A percentile compares a stretch with the other conserved stretches of the same genome.
These are phyloP conservation scores for Leishmania tarentolae DNA, from an alignment of 208 protist genomes.

Conservation along the genomic window DNA sequence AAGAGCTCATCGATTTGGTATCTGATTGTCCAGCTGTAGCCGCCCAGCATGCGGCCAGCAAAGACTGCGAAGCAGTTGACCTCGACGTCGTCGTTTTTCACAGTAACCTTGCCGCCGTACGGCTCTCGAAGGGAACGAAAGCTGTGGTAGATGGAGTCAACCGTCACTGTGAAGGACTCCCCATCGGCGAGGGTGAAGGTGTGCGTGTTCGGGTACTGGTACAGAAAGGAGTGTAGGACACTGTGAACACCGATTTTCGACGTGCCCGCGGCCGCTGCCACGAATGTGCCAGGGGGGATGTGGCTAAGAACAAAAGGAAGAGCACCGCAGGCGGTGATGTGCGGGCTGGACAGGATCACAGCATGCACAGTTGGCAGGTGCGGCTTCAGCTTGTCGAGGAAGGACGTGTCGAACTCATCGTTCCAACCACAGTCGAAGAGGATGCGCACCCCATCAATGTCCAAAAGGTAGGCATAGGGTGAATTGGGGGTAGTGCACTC, in stretches of 20 bases:
- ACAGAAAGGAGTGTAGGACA: constrained; percentile 78
- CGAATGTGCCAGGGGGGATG: constrained; percentile 58
- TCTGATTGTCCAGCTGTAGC: constrained; percentile 79
- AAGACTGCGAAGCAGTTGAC: constrained; percentile 74
- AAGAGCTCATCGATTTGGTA: constrained; percentile 91
- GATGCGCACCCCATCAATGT: constrained; percentile 84
- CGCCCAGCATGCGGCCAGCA: constrained; percentile 75
- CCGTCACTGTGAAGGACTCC: constrained; percentile 61
- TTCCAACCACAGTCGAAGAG: constrained; percentile 91
- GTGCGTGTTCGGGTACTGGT: constrained; percentile 73
- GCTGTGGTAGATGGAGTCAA: constrained; percentile 85
- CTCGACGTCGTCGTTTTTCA: constrained; percentile 55
- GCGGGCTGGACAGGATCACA: constrained; percentile 80
- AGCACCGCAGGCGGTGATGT: constrained; percentile 79
- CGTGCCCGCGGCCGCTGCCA: constrained; percentile 66
- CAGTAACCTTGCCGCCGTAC: constrained; percentile 73
- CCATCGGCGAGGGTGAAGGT: constrained; percentile 33
- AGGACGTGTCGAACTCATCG: constrained; percentile 55
- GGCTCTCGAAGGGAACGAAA: constrained; percentile 82
- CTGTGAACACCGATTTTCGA: constrained; percentile 82
- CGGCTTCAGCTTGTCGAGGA: constrained; percentile 55
- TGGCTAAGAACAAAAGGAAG: constrained; percentile 84
- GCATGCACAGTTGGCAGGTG: constrained; percentile 58
- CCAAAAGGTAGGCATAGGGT: constrained; percentile 74
- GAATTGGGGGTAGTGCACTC: constrained; percentile 35